These are phyloP conservation scores for Lactarius trivialis DNA, from an alignment of 768 basidiomycete genomes.

Conservation along the genomic window DNA sequence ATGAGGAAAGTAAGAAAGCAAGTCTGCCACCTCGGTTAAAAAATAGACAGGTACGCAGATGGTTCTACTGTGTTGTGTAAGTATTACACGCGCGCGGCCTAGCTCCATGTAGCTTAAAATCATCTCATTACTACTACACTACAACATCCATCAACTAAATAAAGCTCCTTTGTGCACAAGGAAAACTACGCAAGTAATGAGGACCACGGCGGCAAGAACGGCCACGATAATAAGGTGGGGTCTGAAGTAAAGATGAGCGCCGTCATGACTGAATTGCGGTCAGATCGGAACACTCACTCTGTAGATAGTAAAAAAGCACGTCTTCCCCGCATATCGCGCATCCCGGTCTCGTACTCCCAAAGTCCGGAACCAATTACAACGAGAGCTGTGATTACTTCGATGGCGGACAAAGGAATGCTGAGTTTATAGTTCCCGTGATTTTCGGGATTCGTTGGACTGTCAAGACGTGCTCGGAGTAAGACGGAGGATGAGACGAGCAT, in stretches of 20 bases:
- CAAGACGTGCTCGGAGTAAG: constrained; percentile 47
- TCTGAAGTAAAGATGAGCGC: constrained; percentile 19
- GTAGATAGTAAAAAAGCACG: constrained; percentile 54
- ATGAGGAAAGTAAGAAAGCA: neutral
- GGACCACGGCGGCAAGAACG: constrained; percentile 14
- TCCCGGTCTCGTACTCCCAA: constrained; percentile 62
- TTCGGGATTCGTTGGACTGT: constrained; percentile 22
- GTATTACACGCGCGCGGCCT: neutral
- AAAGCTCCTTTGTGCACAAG: neutral
- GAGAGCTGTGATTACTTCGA: constrained; percentile 50
- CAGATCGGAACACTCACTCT: constrained; percentile 38
- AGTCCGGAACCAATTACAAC: constrained; percentile 48
- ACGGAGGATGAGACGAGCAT: constrained; percentile 58
- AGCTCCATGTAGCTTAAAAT: neutral
- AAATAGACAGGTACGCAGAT: neutral
- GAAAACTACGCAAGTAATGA: constrained; percentile 6
- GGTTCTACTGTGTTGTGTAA: neutral
- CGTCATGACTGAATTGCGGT: neutral
- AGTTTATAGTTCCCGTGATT: constrained; percentile 27
- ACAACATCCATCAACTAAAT: neutral
- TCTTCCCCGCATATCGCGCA: constrained; percentile 47
- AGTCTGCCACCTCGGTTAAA: neutral
- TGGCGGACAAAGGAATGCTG: constrained; percentile 43
- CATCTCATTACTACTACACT: too few relatives aligned
- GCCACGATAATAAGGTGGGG: constrained; percentile 28